Evolutionary conservation across 2,329 filamentous ascomycete genomes (phyloP), one percentile per base, ranked within the genome.

Genomic region (Hypoxylon sp.): DNA sequence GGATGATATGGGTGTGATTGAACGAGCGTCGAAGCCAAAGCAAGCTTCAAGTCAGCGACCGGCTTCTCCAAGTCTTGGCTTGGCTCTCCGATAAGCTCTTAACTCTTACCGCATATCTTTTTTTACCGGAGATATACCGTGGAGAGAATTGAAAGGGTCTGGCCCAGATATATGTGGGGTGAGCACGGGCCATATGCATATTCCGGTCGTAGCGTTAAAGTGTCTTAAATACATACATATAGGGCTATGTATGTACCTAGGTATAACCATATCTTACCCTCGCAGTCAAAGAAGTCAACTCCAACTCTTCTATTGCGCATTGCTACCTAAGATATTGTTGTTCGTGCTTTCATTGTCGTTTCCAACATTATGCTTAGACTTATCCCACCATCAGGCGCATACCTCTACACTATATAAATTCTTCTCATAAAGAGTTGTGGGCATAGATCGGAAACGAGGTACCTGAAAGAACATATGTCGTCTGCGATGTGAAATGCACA

Each of bases 1-100:
- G 36, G 49, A 48, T 20, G 36, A 48, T 65, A 57, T 59, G 28
- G 28, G 54, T 53, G 32, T 60, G 55, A 59, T 65, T 59, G 46
- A 62, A 33, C 6, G 26, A 45, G 28, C 46, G 48, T 60, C 40
- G 16, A 53, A 65, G 20, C 16, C 16, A 40, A 40, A 40, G 52
- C 52, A n/a, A n/a, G n/a, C 45, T 36, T 30, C n/a, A n/a, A 32
- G 38, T 46, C 52, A 20, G 36, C 16, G n/a, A 40, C 16, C 28
- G 28, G 16, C 16, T 40, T 40, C 36, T 14, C 36, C 36, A 40
- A 40, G 16, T 18, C 3, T 53, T 28, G 26, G 26, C 4, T 18
- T 5, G 36, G 20, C 33, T 54, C 4, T 9, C 20, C 11, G 49
- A 58, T 62, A 65, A 58, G 50, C 52, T 48, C 38, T 60, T 64